A percentile compares a stretch with the other conserved stretches of the same genome.
Evolutionary conservation across 345 rosid species (phyloP).

Genomic region (Adansonia digitata): DNA sequence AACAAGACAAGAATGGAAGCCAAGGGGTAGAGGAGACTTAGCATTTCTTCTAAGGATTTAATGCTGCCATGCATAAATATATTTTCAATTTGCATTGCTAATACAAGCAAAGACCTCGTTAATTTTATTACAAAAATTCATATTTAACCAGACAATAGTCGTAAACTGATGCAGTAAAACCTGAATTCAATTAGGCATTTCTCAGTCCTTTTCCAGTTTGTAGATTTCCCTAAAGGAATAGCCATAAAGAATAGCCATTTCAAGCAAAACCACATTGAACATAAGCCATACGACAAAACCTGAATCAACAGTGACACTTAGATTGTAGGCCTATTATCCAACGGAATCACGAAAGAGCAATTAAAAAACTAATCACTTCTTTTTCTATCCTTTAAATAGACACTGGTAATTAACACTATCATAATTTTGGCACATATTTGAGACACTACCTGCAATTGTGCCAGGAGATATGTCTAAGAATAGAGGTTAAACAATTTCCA

Average conservation of each 20-base stretch:
- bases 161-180: neutral
- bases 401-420: neutral
- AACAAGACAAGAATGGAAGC: neutral
- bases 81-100: neutral
- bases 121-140: neutral
- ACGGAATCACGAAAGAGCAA: neutral
- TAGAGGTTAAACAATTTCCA: neutral
- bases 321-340: neutral
- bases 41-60: neutral
- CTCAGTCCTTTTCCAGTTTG: neutral
- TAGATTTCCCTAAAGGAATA: neutral
- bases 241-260: neutral
- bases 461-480: neutral
- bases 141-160: neutral
- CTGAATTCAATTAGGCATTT: neutral
- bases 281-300: constrained; percentile 3
- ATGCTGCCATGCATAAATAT: neutral
- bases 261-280: neutral
- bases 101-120: neutral
- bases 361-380: neutral
- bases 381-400: neutral
- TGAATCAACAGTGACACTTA: neutral
- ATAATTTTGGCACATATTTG: neutral
- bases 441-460: neutral
- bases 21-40: neutral